Evolutionary conservation across 2,329 filamentous ascomycete species (phyloP), one percentile per base, ranked within the genome.

Genomic region (Hortaea sp.): DNA sequence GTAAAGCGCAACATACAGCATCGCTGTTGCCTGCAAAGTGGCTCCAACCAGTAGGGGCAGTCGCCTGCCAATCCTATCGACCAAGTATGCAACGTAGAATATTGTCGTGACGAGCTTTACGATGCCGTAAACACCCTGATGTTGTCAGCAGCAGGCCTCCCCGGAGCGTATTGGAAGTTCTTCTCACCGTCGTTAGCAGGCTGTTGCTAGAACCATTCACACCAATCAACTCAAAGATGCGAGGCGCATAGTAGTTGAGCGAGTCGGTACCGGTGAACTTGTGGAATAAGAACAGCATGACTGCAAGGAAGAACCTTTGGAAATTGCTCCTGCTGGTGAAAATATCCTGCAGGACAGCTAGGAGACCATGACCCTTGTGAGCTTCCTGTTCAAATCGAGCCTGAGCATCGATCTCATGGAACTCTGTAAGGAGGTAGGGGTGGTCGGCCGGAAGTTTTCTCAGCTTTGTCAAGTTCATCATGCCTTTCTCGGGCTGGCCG

Each of bases 401-500:
- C 31, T 55, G 52, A n/a, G 54, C 54, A 12, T 51, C 48, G n/a
- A 55, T 55, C 37, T 58, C 56, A 11, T 46, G 48, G 10, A 53
- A 51, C 43, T 58, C 56, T 13, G 48, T 51, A 29, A 49, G 46
- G n/a, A 58, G 47, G 39, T 53, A 52, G 4, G 53, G 50, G 35
- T 57, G 54, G 28, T 57, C 50, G 1, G 41, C 41, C n/a, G 53
- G 51, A 35, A 57, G 49, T 38, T 52, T 50, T 27, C 55, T 49
- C 12, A 58, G 47, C 39, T 43, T 47, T 5, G 44, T 46, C 29
- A 53, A 39, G 37, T 53, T 53, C 31, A 42, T 49, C 30, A 53
- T 37, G 10, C 50, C 48, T 32, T 50, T 43, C 29, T 53, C 46
- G 7, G 32, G 9, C n/a, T 35, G 7, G 7, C 32, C 32, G 32